A percentile compares a stretch with the other conserved stretches of the same genome.
Conservation (phyloP, 2,329 filamentous ascomycete species). For the Colletotrichum phormii region DNA sequence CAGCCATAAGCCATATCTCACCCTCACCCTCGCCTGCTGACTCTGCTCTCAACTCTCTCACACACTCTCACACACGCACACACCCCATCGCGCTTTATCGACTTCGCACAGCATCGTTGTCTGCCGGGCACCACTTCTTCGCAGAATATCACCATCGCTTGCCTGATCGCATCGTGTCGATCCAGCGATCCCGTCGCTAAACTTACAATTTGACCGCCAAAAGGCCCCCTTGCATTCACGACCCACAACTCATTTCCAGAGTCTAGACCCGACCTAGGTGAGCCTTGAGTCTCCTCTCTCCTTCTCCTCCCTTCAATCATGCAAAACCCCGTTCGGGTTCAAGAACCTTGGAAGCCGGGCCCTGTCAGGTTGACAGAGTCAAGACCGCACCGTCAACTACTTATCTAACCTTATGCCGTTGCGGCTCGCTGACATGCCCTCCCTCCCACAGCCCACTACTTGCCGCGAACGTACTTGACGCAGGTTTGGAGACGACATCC, state of each 20-base stretch:
- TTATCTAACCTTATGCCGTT: conserved; percentile 34
- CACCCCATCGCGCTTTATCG: conserved; percentile 2
- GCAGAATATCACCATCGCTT: not conserved
- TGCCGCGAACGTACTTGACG: conserved; percentile 16
- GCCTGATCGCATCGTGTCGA: not conserved
- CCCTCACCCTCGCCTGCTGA: conserved; percentile 3
- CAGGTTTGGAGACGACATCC: conserved; percentile 18
- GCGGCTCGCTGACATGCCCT: conserved; percentile 34
- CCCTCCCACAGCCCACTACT: conserved; percentile 26
- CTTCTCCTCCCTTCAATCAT: conserved; percentile 37
- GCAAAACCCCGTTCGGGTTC: conserved; percentile 23
- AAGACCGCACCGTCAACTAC: conserved; percentile 28
- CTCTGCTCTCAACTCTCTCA: not conserved
- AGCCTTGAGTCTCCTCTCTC: conserved; percentile 37
- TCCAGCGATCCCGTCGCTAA: conserved; percentile 22
- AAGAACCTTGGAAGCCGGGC: conserved; percentile 24
- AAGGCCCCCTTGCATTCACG: conserved; percentile 38
- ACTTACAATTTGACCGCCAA: conserved; percentile 36
- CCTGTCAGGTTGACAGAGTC: conserved; percentile 22
- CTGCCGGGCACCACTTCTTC: not conserved
- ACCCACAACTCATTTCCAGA: conserved; percentile 39
- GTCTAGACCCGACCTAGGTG: conserved; percentile 37
- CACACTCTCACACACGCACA: conserved; percentile 2
- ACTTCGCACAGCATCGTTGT: not conserved
- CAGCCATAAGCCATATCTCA: conserved; percentile 24